Conservation (phyloP, 495 filamentous ascomycete species). For the Aspergillus homomorphus region DNA sequence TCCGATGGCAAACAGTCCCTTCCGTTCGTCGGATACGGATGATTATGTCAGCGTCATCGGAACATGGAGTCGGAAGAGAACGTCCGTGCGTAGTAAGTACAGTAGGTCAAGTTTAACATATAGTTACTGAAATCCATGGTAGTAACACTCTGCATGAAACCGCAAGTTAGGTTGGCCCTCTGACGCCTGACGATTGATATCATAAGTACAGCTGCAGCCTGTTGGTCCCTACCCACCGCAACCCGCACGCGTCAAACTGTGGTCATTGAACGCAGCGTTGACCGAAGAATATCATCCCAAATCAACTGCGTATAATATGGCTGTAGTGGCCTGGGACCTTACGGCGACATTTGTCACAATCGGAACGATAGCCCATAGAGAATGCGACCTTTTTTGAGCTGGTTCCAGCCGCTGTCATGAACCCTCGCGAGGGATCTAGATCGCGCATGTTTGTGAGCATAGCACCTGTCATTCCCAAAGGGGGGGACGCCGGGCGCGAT, state of each 20-base stretch:
- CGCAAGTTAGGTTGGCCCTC: no score
- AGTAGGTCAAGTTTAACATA: no score
- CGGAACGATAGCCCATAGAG: slow-evolving; percentile 79
- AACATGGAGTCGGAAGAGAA: slow-evolving; percentile 14
- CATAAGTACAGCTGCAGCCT: no score
- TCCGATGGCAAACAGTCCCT: slow-evolving; percentile 5
- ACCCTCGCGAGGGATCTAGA: slow-evolving; percentile 1
- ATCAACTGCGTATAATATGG: slow-evolving; percentile 59
- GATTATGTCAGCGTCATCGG: slow-evolving; percentile 28
- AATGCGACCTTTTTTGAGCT: slow-evolving; percentile 55
- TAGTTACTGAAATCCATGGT: no score
- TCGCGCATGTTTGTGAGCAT: slow-evolving; percentile 2
- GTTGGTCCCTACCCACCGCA: no score
- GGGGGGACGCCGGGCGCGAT: slow-evolving; percentile 5
- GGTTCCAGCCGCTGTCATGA: slow-evolving; percentile 5
- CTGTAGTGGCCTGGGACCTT: slow-evolving; percentile 85
- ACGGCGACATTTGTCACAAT: slow-evolving; percentile 80
- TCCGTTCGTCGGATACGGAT: slow-evolving; percentile 15
- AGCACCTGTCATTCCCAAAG: neutral
- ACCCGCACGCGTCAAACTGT: no score
- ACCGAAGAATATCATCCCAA: neutral
- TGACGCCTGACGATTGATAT: no score
- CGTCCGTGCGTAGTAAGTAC: neutral
- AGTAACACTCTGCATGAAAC: no score
- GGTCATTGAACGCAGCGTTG: neutral